Evolutionary conservation across 2,329 filamentous ascomycete genomes (phyloP), one percentile per base, ranked within the genome.

Genomic region (Chalaropsis ovoidea): DNA sequence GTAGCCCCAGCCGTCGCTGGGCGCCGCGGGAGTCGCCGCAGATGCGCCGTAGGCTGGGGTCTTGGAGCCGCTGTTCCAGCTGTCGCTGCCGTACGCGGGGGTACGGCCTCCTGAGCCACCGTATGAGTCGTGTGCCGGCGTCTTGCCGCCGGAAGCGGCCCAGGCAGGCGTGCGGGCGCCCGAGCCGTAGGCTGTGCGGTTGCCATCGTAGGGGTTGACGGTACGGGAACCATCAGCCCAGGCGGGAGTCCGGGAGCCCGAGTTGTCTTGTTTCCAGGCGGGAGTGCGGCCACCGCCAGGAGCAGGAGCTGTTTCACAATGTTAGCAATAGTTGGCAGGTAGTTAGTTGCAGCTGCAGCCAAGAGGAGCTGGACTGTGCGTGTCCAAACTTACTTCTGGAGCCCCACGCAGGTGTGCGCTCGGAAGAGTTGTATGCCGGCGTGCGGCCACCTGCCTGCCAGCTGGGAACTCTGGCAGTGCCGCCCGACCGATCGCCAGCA

Each of bases 371-470:
- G 2, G 15, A n/a, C 8, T 47, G 17, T 47, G 5, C 43, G 43
- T n/a, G 31, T 31, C 31, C 58, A 65, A 69, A 81, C 84, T 81
- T 81, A 88, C 86, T 83, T 75, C 85, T 81, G 52, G 82, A 79
- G 62, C 86, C 86, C 88, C 88, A 91, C 13, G 87, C 87, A 35
- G 88, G 88, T n/a, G 88, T 90, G 65, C 88, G 81, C 39, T 88
- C 86, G 5, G 82, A 81, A 64, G 82, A 81, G 19, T 76, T 77
- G 13, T 81, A 82, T 72, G 86, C 81, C 1, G 87, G 89, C 43
- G 87, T 93, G 68, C 87, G 85, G 70, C 87, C 79, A 66, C 83
- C 83, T 70, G 83, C 79, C 68, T 84, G 80, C 84, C 86, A 89
- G 68, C 83, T 78, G 41, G 77, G 78, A 67, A 74, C 75, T 68